phyloP scores from a whole-genome alignment of 129 eudicot genomes.

The Deinandra increscens region DNA sequence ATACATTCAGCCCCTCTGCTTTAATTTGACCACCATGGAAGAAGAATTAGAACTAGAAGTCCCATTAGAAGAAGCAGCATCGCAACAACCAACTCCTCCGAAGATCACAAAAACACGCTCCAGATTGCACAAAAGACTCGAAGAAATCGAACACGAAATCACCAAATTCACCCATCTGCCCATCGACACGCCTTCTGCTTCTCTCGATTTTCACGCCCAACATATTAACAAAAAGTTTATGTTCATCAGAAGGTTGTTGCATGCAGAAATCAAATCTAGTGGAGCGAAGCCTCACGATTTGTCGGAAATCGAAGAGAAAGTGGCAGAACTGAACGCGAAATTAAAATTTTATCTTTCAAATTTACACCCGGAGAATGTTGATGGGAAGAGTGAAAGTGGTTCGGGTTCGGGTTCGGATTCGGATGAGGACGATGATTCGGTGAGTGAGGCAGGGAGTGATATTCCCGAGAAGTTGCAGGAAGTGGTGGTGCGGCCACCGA shows the following conservation, averaged over 20 bases:
- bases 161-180: slow-evolving; percentile 1
- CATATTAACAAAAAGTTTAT: not conserved
- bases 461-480: slow-evolving; percentile 18
- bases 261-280: slow-evolving; percentile 2
- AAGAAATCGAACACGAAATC: slow-evolving; percentile 9
- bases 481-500: slow-evolving; percentile 2
- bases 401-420: not conserved
- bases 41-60: too few species aligned
- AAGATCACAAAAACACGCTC: slow-evolving; percentile 2
- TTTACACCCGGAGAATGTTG: too few species aligned
- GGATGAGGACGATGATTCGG: not conserved
- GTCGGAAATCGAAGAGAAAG: not conserved
- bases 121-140: slow-evolving; percentile 6
- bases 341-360: too few species aligned
- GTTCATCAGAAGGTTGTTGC: not conserved
- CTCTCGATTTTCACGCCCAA: slow-evolving; percentile 4
- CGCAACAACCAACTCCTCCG: not conserved
- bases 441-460: not conserved
- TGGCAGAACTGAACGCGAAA: not conserved
- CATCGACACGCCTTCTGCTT: not conserved
- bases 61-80: not conserved
- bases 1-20: too few species aligned
- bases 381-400: too few species aligned
- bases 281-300: not conserved
- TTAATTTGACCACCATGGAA: not conserved